Evolutionary conservation across 2,329 filamentous ascomycete genomes (phyloP), one percentile per base, ranked within the genome.

Genomic region (Penicillium sp.): DNA sequence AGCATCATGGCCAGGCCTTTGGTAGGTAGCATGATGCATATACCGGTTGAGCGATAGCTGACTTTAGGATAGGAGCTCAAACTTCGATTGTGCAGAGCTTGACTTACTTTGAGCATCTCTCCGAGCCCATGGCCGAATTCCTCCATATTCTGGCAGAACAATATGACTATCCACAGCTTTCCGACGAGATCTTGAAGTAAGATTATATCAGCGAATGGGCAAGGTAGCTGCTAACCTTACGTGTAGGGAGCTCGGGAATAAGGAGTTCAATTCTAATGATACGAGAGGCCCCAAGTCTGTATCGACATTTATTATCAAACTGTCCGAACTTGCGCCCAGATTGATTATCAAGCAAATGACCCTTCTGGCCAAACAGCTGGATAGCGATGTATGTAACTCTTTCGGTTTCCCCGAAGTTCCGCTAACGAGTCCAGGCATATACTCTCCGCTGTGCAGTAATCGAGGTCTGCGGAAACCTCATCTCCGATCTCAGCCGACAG

Each of bases 41-140:
- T 46, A 14, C 11, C 13, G 18, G 13, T 4, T 50, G 31, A 29
- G 11, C 9, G 9, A 38, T 10, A 46, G 45, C 66, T 74, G 60
- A 74, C 47, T 14, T 13, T 60, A 45, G 24, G 6, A 9, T 66
- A 95, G 90, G 90, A 50, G 94, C 94, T 2, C 94, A 99, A 81
- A 97, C 96, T 46, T 96, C 92, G 44, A 96, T 99, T 68, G 92
- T 97, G 53, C 94, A 99, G 74, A 97, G 94, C 70, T 78, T 99
- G 63, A 96, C 94, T 5, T 99, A 99, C 72, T 99, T 97, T 68
- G 94, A 99, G 76, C 94, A 99, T 74, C 79, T 99, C n/a, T 93
- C 94, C 0, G 94, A 99, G 70, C 94, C 94, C 1, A 99, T 99
- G 94, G 94, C 94, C 32, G 95, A 99, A 72, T 96, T 99, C 67